Percentiles rank a stretch among this genome's conserved stretches.
Conservation (phyloP, 768 basidiomycete species). For the Amanita rimosa region DNA sequence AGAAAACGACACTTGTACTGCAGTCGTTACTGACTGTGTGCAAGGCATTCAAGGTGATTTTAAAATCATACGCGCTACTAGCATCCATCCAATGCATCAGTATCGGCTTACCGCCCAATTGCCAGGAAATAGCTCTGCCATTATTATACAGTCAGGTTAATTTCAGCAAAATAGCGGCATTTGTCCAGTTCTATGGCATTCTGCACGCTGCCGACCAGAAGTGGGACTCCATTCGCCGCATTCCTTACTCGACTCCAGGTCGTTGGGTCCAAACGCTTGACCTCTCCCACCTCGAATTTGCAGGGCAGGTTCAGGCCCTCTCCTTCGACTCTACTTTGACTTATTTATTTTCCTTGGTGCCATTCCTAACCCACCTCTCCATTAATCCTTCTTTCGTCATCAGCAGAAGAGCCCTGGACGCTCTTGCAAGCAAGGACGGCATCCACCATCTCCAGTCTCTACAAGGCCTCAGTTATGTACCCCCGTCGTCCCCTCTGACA, state of each 20-base stretch:
- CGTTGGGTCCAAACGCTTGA: constrained; percentile 77
- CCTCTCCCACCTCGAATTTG: constrained; percentile 41
- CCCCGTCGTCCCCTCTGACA: constrained; percentile 18
- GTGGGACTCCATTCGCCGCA: constrained; percentile 85
- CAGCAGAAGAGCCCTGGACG: constrained; percentile 46
- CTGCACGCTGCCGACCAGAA: constrained; percentile 56
- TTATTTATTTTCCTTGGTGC: constrained; percentile 52
- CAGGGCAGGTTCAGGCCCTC: constrained; percentile 36
- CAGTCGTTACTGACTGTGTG: constrained; percentile 30
- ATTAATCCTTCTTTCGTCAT: constrained; percentile 47
- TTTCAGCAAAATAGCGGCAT: constrained; percentile 27
- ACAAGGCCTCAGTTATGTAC: constrained; percentile 43
- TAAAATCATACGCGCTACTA: constrained; percentile 10
- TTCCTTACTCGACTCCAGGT: constrained; percentile 80
- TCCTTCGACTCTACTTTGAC: constrained; percentile 53
- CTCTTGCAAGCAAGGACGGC: constrained; percentile 42
- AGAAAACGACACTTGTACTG: constrained; percentile 14
- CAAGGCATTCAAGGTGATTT: constrained; percentile 39
- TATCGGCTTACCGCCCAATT: background rate
- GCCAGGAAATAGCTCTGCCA: constrained; percentile 55
- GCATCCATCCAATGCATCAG: background rate
- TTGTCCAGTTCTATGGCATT: constrained; percentile 48
- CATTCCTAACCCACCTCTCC: constrained; percentile 44
- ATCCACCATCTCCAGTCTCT: constrained; percentile 36
- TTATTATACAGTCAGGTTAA: constrained; percentile 49